These are phyloP conservation scores for Fusarium kyushuense DNA, from an alignment of 2,329 filamentous ascomycete genomes.

Conservation along the genomic window DNA sequence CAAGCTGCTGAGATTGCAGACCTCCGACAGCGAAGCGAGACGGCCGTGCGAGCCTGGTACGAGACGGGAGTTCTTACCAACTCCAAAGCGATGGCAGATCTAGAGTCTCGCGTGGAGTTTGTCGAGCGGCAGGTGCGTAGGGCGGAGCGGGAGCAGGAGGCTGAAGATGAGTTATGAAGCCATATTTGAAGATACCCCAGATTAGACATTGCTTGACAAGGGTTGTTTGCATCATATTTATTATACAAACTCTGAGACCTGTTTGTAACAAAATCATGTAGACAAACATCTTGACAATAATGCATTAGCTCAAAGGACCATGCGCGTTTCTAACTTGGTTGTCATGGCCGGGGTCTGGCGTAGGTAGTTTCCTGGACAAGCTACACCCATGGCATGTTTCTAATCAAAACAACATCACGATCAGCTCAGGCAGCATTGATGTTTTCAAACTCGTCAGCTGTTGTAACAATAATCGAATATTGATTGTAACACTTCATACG, in stretches of 20 bases:
- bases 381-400: not conserved
- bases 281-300: not conserved
- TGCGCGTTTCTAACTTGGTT: not conserved
- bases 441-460: not conserved
- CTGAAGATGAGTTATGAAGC: slow-evolving; percentile 45
- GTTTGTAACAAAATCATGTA: not conserved
- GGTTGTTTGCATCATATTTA: not conserved
- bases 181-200: slow-evolving; percentile 38
- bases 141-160: slow-evolving; percentile 61
- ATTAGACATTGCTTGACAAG: slow-evolving; percentile 3
- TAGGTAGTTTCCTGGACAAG: not conserved
- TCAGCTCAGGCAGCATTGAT: not conserved
- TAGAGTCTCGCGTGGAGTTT: slow-evolving; percentile 74
- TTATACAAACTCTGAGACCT: not conserved
- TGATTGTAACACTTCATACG: too few species aligned
- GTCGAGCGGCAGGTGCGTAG: slow-evolving; percentile 75
- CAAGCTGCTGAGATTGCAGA: slow-evolving; percentile 73
- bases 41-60: slow-evolving; percentile 76
- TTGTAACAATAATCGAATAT: too few species aligned
- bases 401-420: not conserved
- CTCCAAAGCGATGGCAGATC: slow-evolving; percentile 76
- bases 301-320: not conserved
- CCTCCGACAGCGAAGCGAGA: slow-evolving; percentile 73
- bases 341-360: not conserved
- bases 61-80: slow-evolving; percentile 76